phyloP scores from a whole-genome alignment of 2,329 filamentous ascomycete species.

The Arthrobotrys sinensis region DNA sequence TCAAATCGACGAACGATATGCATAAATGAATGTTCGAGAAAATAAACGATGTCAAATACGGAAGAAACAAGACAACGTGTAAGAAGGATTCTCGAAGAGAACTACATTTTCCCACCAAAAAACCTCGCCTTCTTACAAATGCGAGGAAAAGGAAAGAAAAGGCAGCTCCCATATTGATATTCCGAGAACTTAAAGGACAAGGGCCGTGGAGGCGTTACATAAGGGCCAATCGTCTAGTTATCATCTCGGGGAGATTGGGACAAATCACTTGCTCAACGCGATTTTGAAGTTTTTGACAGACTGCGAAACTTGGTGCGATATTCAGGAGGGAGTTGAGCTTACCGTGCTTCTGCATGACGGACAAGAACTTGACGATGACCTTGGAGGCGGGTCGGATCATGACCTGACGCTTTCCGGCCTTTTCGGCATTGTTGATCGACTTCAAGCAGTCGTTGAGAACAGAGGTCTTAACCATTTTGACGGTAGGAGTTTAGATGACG shows the following conservation, averaged over 20 bases:
- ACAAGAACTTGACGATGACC: slow-evolving; percentile 99
- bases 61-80: slow-evolving; percentile 80
- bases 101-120: slow-evolving; percentile 74
- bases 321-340: slow-evolving; percentile 70
- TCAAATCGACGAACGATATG: slow-evolving; percentile 57
- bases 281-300: slow-evolving; percentile 35
- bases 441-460: slow-evolving; percentile 99
- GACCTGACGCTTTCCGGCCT: slow-evolving; percentile 99
- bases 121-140: slow-evolving; percentile 61
- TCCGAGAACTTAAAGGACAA: slow-evolving; percentile 99
- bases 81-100: slow-evolving; percentile 75
- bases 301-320: slow-evolving; percentile 32
- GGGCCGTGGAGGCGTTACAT: slow-evolving; percentile 79
- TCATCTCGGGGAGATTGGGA: slow-evolving; percentile 80
- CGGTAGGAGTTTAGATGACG: slow-evolving; percentile 69
- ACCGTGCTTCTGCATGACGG: slow-evolving; percentile 99
- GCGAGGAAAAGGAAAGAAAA: slow-evolving; percentile 55
- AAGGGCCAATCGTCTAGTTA: slow-evolving; percentile 99
- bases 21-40: slow-evolving; percentile 83
- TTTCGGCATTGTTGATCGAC: slow-evolving; percentile 99
- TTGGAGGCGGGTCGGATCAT: slow-evolving; percentile 98
- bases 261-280: slow-evolving; percentile 30
- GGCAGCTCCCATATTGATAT: slow-evolving; percentile 77
- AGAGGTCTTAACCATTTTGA: slow-evolving; percentile 98
- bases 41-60: slow-evolving; percentile 81